Percentiles rank a stretch among this genome's conserved stretches.
These are phyloP conservation scores for Sclerotinia subarctica DNA, from an alignment of 2,329 filamentous ascomycete species.

Conservation along the genomic window DNA sequence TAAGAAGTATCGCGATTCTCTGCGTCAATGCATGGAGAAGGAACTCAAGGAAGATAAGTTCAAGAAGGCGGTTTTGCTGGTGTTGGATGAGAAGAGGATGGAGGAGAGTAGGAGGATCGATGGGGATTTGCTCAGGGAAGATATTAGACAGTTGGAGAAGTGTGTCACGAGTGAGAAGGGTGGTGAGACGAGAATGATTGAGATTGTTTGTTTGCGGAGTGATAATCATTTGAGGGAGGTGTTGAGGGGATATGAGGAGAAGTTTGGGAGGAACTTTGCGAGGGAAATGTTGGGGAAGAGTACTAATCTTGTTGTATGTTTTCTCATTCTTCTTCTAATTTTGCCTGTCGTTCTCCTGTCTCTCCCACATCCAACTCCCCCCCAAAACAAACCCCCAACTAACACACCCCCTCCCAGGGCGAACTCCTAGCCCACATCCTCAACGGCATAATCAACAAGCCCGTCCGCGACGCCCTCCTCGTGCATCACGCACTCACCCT, in stretches of 20 bases:
- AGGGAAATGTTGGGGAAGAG: constrained; percentile 84
- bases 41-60: constrained; percentile 97
- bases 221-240: constrained; percentile 81
- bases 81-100: constrained; percentile 79
- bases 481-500: constrained; percentile 84
- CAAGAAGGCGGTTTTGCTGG: constrained; percentile 79
- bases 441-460: constrained; percentile 93
- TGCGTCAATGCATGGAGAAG: constrained; percentile 82
- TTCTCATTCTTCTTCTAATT: neutral
- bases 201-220: constrained; percentile 75
- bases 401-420: constrained; percentile 54
- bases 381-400: neutral
- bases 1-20: constrained; percentile 81
- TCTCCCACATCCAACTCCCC: too few relatives aligned
- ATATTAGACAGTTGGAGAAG: constrained; percentile 68
- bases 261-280: constrained; percentile 78
- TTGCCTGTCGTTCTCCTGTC: too few relatives aligned
- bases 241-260: constrained; percentile 69
- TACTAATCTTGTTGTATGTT: constrained; percentile 83
- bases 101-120: constrained; percentile 54
- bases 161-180: constrained; percentile 71
- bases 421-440: constrained; percentile 93
- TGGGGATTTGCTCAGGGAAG: constrained; percentile 58
- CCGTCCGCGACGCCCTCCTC: constrained; percentile 86
- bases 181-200: constrained; percentile 83